Evolutionary conservation across 2,329 filamentous ascomycete species (phyloP).

Genomic region (Diaporthe australafricana): DNA sequence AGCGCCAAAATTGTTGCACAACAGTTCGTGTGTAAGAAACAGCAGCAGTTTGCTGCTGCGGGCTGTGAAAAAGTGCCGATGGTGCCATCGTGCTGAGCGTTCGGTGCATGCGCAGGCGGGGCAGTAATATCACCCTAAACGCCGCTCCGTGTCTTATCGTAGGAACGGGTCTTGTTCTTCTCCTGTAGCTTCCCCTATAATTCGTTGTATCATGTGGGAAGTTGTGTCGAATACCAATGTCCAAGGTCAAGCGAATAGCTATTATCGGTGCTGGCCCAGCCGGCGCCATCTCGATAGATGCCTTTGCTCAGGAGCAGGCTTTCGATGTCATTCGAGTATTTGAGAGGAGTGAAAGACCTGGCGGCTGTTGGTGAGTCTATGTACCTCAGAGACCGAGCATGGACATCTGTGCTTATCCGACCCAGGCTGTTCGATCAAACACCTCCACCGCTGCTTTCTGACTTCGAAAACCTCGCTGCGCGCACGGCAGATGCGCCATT

Average conservation of each 20-base stretch:
- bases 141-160: neutral
- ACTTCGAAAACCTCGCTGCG: constrained; percentile 58
- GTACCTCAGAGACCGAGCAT: constrained; percentile 19
- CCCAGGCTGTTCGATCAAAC: constrained; percentile 43
- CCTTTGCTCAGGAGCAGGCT: constrained; percentile 63
- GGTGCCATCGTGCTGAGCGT: constrained; percentile 6
- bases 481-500: constrained; percentile 63
- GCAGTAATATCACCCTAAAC: constrained; percentile 15
- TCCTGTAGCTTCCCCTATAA: neutral
- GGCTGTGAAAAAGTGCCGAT: constrained; percentile 14
- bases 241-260: constrained; percentile 52
- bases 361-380: constrained; percentile 63
- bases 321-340: constrained; percentile 69
- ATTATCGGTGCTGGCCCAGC: constrained; percentile 69
- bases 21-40: neutral
- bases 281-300: constrained; percentile 68
- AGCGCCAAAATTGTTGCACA: neutral
- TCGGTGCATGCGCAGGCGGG: constrained; percentile 5
- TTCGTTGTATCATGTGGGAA: too few species aligned
- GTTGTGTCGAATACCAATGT: constrained; percentile 21
- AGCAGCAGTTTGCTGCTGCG: neutral
- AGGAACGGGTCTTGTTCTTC: neutral
- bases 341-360: constrained; percentile 64
- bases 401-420: neutral
- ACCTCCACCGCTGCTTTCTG: constrained; percentile 53